A percentile compares a stretch with the other conserved stretches of the same genome.
Conservation (phyloP, 164 flowering plant species). For the Amborella trichopoda region DNA sequence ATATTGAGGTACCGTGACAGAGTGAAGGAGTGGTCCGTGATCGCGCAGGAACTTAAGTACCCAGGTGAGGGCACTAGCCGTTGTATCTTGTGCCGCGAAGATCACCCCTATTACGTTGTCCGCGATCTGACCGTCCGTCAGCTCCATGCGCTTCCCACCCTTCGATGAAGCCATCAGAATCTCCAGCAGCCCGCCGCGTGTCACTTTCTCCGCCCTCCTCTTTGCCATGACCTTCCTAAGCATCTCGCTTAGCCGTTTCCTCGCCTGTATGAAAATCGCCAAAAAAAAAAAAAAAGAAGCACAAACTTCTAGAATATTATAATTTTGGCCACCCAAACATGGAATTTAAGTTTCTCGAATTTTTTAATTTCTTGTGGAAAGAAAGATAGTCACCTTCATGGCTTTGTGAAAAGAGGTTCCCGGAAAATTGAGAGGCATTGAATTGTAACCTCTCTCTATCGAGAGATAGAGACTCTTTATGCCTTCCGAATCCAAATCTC, state of each 20-base stretch:
- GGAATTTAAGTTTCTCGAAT: too few species aligned
- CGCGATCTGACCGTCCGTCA: conserved; percentile 62
- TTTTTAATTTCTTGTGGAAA: neutral
- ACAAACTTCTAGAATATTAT: too few species aligned
- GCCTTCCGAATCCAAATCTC: conserved; percentile 27
- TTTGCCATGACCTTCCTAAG: conserved; percentile 37
- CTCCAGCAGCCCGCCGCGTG: conserved; percentile 41
- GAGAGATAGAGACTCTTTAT: conserved; percentile 39
- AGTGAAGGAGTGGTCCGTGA: conserved; percentile 31
- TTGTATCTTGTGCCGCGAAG: conserved; percentile 91
- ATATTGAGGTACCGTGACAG: conserved; percentile 41
- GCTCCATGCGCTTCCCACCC: conserved; percentile 9
- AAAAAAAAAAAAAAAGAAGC: too few species aligned
- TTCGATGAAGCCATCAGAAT: conserved; percentile 21
- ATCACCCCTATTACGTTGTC: conserved; percentile 86
- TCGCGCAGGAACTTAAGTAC: conserved; percentile 65
- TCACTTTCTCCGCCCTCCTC: conserved; percentile 29
- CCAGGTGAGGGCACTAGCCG: conserved; percentile 91
- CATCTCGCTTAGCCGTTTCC: conserved; percentile 40
- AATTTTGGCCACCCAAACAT: too few species aligned
- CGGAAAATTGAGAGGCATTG: conserved; percentile 75
- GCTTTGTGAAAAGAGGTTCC: conserved; percentile 60
- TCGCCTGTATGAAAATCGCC: too few species aligned
- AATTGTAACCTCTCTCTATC: conserved; percentile 79
- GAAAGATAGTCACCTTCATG: conserved; percentile 41